Conservation (phyloP, 1,284 basidiomycete genomes). For the Austroboletus niveus region DNA sequence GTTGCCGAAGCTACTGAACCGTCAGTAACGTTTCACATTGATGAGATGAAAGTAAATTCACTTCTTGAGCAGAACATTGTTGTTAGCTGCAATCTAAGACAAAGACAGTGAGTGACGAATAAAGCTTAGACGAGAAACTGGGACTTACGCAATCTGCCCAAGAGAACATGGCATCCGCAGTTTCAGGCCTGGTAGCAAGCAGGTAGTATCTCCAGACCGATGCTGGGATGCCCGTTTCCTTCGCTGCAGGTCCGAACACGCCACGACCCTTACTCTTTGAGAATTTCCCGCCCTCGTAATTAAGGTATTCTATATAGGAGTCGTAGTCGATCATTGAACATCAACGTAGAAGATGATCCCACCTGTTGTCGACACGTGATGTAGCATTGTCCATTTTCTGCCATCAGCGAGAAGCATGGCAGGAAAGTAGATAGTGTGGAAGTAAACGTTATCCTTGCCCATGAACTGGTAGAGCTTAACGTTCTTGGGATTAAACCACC, state of each 20-base stretch:
- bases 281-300: constrained; percentile 99
- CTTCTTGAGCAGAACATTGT: constrained; percentile 95
- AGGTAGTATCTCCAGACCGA: constrained; percentile 99
- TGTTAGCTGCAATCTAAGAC: constrained; percentile 82
- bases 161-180: constrained; percentile 93
- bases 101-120: background rate
- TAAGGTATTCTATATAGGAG: constrained; percentile 80
- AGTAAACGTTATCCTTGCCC: constrained; percentile 98
- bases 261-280: constrained; percentile 97
- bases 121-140: background rate
- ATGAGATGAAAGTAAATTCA: constrained; percentile 31
- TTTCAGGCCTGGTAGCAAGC: constrained; percentile 91
- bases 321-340: constrained; percentile 2
- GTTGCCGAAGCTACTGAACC: constrained; percentile 82
- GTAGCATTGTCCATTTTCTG: constrained; percentile 90
- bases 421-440: constrained; percentile 97
- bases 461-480: constrained; percentile 98
- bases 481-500: constrained; percentile 96
- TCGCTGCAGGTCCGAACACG: constrained; percentile 95
- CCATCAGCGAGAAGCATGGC: constrained; percentile 89
- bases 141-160: constrained; percentile 86
- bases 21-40: constrained; percentile 8
- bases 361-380: constrained; percentile 96
- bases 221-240: constrained; percentile 88
- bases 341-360: constrained; percentile 15